phyloP scores from a whole-genome alignment of 495 filamentous ascomycete species.

The Cryomyces minteri region DNA sequence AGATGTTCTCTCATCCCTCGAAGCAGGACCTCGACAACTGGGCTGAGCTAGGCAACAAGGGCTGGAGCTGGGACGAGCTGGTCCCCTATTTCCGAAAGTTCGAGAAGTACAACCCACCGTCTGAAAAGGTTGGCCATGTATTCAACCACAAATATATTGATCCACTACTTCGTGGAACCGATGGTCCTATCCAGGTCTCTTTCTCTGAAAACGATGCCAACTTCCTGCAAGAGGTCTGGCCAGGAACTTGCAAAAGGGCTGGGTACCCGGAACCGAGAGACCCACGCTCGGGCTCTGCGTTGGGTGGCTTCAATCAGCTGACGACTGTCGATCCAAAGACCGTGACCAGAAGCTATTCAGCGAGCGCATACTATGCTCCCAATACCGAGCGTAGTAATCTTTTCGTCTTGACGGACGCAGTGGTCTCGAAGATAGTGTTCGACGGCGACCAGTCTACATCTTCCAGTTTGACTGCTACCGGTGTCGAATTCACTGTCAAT shows the following conservation, averaged over 20 bases:
- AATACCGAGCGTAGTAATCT: constrained; percentile 8
- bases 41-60: constrained; percentile 5
- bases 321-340: neutral
- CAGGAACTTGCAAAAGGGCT: constrained; percentile 4
- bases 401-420: constrained; percentile 7
- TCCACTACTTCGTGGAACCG: neutral
- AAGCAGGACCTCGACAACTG: constrained; percentile 7
- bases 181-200: constrained; percentile 12
- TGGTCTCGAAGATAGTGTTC: constrained; percentile 8
- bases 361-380: constrained; percentile 9
- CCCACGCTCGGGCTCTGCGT: constrained; percentile 9
- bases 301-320: constrained; percentile 3
- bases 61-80: constrained; percentile 10
- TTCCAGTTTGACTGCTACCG: constrained; percentile 1
- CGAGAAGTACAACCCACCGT: constrained; percentile 5
- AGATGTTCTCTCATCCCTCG: constrained; percentile 1
- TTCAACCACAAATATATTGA: too few relatives aligned
- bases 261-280: constrained; percentile 1
- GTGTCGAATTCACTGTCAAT: constrained; percentile 5
- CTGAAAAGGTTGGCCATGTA: neutral
- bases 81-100: constrained; percentile 10
- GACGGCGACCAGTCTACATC: neutral
- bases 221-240: constrained; percentile 8
- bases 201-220: constrained; percentile 17
- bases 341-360: constrained; percentile 6